A percentile compares a stretch with the other conserved stretches of the same genome.
Conservation (phyloP, 257 asterid genomes). For the Voacanga thouarsii region DNA sequence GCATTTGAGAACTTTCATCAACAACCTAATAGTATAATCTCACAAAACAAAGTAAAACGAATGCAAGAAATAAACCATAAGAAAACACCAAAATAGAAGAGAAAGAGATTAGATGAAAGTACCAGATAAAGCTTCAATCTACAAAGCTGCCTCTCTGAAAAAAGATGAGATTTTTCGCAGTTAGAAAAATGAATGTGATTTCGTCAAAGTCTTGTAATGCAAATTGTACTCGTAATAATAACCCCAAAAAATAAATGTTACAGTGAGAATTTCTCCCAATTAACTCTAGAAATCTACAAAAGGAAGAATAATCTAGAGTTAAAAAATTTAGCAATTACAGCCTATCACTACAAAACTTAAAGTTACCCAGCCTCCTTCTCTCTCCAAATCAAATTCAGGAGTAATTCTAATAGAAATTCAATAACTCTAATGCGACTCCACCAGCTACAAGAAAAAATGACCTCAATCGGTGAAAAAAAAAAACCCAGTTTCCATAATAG, state of each 20-base stretch:
- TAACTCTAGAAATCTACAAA: neutral
- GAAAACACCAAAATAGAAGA: neutral
- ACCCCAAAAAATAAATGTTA: neutral
- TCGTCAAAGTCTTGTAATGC: neutral
- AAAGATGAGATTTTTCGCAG: neutral
- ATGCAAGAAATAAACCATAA: neutral
- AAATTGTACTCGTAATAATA: neutral
- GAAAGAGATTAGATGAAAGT: neutral
- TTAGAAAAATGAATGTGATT: neutral
- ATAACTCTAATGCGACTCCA: too few species aligned
- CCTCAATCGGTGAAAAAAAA: too few species aligned
- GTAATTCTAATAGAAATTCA: too few species aligned
- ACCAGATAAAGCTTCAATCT: neutral
- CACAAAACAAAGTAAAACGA: neutral
- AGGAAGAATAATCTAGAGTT: neutral
- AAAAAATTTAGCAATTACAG: too few species aligned
- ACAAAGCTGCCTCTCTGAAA: neutral
- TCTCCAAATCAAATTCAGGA: too few species aligned
- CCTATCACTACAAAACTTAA: too few species aligned
- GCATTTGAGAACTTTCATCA: neutral
- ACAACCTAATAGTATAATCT: neutral
- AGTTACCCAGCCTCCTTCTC: too few species aligned
- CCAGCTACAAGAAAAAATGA: too few species aligned
- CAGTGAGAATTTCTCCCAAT: neutral
- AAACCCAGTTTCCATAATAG: too few species aligned